phyloP scores from a whole-genome alignment of 2,329 filamentous ascomycete genomes.

The Alternaria arborescens region DNA sequence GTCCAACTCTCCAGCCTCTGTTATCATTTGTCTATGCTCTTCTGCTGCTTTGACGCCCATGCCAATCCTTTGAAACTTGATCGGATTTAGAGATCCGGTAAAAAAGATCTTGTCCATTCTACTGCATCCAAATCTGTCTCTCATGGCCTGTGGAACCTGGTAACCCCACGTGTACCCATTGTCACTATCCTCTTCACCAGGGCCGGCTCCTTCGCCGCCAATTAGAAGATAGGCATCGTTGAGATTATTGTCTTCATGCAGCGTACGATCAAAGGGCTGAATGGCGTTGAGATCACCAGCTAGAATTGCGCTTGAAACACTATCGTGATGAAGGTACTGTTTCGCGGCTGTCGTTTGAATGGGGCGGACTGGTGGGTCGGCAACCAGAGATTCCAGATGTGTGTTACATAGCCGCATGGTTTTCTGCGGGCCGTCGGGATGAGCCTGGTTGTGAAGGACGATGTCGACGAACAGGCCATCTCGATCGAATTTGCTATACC shows the following conservation, averaged over 20 bases:
- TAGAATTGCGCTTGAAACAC: constrained; percentile 55
- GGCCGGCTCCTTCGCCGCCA: constrained; percentile 50
- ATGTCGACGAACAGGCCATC: constrained; percentile 67
- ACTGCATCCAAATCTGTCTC: constrained; percentile 58
- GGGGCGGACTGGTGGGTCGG: constrained; percentile 60
- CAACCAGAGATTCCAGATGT: constrained; percentile 65
- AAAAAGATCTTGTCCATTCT: constrained; percentile 66
- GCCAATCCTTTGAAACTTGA: constrained; percentile 60
- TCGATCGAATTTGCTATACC: constrained; percentile 59
- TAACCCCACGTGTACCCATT: constrained; percentile 67
- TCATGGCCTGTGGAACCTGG: constrained; percentile 42
- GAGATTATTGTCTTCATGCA: constrained; percentile 60
- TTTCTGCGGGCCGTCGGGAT: constrained; percentile 4
- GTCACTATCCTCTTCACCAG: constrained; percentile 55
- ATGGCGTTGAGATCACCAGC: constrained; percentile 69
- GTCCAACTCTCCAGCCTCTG: constrained; percentile 48
- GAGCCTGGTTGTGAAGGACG: constrained; percentile 21
- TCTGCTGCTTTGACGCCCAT: constrained; percentile 56
- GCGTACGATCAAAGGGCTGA: constrained; percentile 60
- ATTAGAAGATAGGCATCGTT: constrained; percentile 63
- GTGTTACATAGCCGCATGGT: constrained; percentile 63
- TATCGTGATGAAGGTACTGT: constrained; percentile 52
- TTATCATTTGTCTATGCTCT: constrained; percentile 38
- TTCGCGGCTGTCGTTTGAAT: constrained; percentile 59
- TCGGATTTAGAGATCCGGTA: constrained; percentile 49